Conservation (phyloP, 192 early-diverging fungal species). For the Chytriomyces sp. region DNA sequence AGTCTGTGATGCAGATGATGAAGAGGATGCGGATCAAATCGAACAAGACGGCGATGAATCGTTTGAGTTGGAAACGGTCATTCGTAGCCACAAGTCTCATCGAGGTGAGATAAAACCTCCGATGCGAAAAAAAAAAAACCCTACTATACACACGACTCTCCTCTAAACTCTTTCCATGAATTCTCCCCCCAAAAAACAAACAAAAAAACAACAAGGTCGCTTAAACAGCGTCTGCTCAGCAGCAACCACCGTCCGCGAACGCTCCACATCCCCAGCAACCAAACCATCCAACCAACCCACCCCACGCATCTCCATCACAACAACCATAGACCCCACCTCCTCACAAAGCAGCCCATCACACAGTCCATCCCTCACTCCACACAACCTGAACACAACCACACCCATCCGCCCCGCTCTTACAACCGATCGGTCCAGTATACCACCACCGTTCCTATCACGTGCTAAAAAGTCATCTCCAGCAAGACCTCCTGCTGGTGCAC, state of each 20-base stretch:
- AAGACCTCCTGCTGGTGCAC: not conserved
- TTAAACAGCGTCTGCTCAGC: not conserved
- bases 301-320: not conserved
- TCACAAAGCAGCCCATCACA: not conserved
- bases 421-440: not conserved
- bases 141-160: not conserved
- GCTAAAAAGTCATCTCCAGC: not conserved
- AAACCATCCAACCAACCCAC: too few relatives aligned
- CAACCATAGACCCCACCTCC: not conserved
- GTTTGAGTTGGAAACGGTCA: not conserved
- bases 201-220: not conserved
- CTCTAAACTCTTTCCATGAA: not conserved
- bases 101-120: not conserved
- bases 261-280: not conserved
- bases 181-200: not conserved
- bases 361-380: too few relatives aligned
- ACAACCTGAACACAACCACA: not conserved
- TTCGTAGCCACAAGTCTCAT: too few relatives aligned
- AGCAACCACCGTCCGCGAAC: not conserved
- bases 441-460: not conserved
- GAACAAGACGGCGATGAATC: not conserved
- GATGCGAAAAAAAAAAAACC: not conserved
- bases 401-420: not conserved
- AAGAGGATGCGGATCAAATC: not conserved
- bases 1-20: not conserved